Evolutionary conservation across 2,329 filamentous ascomycete genomes (phyloP), one percentile per base, ranked within the genome.

Genomic region (Clonostachys solani): DNA sequence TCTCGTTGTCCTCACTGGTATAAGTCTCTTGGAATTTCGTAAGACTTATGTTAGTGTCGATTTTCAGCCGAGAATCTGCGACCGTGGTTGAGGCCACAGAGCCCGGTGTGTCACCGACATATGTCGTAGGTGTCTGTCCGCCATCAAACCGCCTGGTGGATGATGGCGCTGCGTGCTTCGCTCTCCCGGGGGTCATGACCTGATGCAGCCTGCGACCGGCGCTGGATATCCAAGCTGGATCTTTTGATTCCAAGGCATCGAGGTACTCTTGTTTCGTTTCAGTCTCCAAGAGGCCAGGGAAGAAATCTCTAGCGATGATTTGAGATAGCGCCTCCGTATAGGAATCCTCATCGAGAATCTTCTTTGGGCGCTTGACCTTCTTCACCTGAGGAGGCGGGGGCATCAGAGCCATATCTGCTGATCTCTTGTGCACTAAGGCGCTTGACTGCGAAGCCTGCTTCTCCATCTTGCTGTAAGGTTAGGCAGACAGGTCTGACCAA

Each of bases 1-100:
- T 95, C 62, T 96, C 94, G 61, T 97, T 97, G 64, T 99, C 94
- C 66, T 99, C 94, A 60, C 90, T 96, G 2, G 92, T 99, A 68
- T 96, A 97, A 55, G 89, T 92, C 4, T 87, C 80, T 61, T 99
- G 94, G 59, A 96, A 99, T 2, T 85, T 81, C 46, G 85, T 83
- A 2, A 99, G 77, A 50, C 86, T 91, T 74, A 97, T 83, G 56
- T 85, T 86, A 40, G 85, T 83, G 61, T 95, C 85, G 16, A 89
- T 73, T 33, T 75, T 67, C 49, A 71, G 70, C 46, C 68, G 72
- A 44, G 68, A 63, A 16, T 63, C 60, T 15, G 62, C 59, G 18
- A 61, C 57, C 6, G 59, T 62, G 10, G 66, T 61, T 36, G 67
- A 67, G 18, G 62, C 66, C 2, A 80, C 72, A 1, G 86, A 85